phyloP scores from a whole-genome alignment of 768 basidiomycete species.

The Stropharia rugosoannulata region DNA sequence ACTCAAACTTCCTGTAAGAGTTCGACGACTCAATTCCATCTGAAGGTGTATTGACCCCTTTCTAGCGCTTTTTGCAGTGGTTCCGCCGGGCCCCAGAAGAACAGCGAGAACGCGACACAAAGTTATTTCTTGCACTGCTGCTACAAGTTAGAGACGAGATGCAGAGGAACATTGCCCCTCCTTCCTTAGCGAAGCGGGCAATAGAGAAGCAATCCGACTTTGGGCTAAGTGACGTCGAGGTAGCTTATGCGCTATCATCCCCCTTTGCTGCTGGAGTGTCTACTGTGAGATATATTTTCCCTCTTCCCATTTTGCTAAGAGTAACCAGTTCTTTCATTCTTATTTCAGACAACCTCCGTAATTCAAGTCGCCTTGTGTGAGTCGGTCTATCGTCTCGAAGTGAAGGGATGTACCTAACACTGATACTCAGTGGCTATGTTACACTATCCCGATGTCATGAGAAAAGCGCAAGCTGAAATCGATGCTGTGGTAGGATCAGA shows the following conservation, averaged over 20 bases:
- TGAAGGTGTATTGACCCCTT: background rate
- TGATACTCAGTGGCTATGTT: constrained; percentile 31
- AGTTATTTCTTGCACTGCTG: constrained; percentile 22
- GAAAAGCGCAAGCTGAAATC: constrained; percentile 34
- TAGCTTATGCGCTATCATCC: constrained; percentile 35
- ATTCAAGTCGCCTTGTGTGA: constrained; percentile 14
- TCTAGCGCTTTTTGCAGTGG: constrained; percentile 29
- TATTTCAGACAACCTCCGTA: constrained; percentile 14
- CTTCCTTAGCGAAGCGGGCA: constrained; percentile 36
- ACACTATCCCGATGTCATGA: constrained; percentile 27
- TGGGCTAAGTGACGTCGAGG: constrained; percentile 39
- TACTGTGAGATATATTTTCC: constrained; percentile 18
- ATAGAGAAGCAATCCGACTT: constrained; percentile 40
- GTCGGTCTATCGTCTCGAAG: background rate
- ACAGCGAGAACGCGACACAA: constrained; percentile 21
- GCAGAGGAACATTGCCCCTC: constrained; percentile 18
- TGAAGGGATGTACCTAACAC: constrained; percentile 1
- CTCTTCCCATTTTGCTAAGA: background rate
- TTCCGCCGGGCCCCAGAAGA: constrained; percentile 25
- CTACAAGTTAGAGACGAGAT: constrained; percentile 23
- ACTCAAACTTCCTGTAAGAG: constrained; percentile 13
- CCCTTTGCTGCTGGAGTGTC: constrained; percentile 29
- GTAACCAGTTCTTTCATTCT: too few relatives aligned
- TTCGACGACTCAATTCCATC: background rate
- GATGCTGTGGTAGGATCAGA: constrained; percentile 29